Evolutionary conservation across 2,329 filamentous ascomycete species (phyloP), one percentile per base, ranked within the genome.

Genomic region (Calonectria ilicicola): DNA sequence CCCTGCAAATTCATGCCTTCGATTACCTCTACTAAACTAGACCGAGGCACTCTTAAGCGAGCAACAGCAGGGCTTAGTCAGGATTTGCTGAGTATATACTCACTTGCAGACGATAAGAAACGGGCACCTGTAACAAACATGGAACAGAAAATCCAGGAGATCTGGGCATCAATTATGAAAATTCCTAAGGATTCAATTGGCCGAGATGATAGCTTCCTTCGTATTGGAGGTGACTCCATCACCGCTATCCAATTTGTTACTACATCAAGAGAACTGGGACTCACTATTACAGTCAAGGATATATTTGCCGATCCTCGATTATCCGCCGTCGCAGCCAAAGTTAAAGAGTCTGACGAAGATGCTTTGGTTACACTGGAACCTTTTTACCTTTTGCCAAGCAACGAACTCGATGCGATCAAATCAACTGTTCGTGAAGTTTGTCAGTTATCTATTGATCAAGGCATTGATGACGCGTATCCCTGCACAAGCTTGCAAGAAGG

Each of bases 141-240:
- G 21, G 27, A 81, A 49, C 26, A 65, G 9, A 76, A 76, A 0
- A 73, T 86, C n/a, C 82, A 78, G 19, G 53, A 69, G n/a, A 78
- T 84, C 27, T 88, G 86, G 85, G 79, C 80, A 9, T 76, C 80
- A 1, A 76, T 85, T 0, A 79, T 88, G 4, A 76, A 75, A 2
- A 73, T 85, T 5, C 72, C 78, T 1, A 69, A 79, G 14, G 76
- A 82, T 2, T 85, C 5, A 1, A 62, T 71, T 19, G 38, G 72
- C 2, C 68, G 53, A 15, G 63, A 75, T 4, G 70, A 74, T 6
- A 69, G 29, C 15, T 72, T 72, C n/a, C 62, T 74, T 26, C 67
- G 69, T 5, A 51, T 74, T 10, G 72, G 74, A 10, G 75, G 74
- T 3, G 72, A 74, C n/a, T 73, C 72, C 0, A 46, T 77, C 14